Conservation (phyloP, 805 yeast species). For the Saturnispora quitensis region DNA sequence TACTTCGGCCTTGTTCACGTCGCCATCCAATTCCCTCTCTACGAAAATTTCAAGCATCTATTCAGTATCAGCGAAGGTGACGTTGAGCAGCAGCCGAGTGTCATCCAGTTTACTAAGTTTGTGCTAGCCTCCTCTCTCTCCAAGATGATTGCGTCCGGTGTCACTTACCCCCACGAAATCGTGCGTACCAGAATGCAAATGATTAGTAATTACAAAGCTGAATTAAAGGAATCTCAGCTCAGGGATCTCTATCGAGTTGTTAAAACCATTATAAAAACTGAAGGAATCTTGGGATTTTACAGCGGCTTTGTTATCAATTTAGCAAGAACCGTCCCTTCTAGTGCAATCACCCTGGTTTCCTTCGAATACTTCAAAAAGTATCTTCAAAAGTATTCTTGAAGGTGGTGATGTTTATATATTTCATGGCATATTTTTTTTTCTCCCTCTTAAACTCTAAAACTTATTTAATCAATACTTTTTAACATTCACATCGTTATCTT, state of each 20-base stretch:
- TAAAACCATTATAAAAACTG: slow-evolving; percentile 41
- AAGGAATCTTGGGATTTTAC: slow-evolving; percentile 78
- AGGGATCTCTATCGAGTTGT: slow-evolving; percentile 25
- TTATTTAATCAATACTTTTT: not conserved
- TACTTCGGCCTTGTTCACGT: slow-evolving; percentile 86
- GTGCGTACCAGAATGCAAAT: slow-evolving; percentile 86
- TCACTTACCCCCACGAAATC: slow-evolving; percentile 95
- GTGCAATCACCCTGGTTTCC: slow-evolving; percentile 90
- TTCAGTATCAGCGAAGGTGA: slow-evolving; percentile 25
- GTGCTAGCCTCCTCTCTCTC: slow-evolving; percentile 68
- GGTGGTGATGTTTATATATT: not conserved
- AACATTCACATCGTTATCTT: not conserved
- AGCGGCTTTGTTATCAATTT: slow-evolving; percentile 83
- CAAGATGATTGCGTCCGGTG: slow-evolving; percentile 78
- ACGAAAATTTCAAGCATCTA: slow-evolving; percentile 65
- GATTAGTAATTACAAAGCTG: slow-evolving; percentile 14
- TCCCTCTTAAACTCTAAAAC: not conserved
- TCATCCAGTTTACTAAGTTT: slow-evolving; percentile 30
- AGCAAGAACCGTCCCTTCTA: slow-evolving; percentile 86
- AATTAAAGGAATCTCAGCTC: slow-evolving; percentile 20
- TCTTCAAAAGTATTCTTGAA: slow-evolving; percentile 24
- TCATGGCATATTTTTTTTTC: not conserved
- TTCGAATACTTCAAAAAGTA: slow-evolving; percentile 71
- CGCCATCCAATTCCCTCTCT: slow-evolving; percentile 92
- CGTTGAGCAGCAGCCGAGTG: slow-evolving; percentile 4